These are phyloP conservation scores for Globisporangium perplexum DNA, from an alignment of 352 stramenopile genomes.

Conservation along the genomic window DNA sequence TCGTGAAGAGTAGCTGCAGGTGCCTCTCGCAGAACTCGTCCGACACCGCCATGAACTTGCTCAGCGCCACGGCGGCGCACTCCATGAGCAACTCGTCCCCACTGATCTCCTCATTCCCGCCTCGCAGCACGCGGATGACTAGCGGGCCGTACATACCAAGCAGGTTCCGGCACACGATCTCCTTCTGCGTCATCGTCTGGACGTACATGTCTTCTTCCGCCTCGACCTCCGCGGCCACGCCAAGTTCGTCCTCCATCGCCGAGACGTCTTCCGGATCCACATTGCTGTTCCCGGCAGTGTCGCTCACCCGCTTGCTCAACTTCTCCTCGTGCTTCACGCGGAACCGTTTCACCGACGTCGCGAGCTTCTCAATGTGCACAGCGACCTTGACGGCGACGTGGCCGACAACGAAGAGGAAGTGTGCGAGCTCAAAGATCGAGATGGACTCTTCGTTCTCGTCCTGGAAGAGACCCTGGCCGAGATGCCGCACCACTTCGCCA, in stretches of 20 bases:
- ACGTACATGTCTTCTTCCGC: slow-evolving; percentile 90
- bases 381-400: slow-evolving; percentile 93
- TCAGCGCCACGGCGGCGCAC: slow-evolving; percentile 92
- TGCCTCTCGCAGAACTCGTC: slow-evolving; percentile 94
- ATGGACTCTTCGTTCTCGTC: slow-evolving; percentile 53
- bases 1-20: slow-evolving; percentile 93
- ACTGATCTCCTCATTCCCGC: slow-evolving; percentile 49
- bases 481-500: slow-evolving; percentile 63
- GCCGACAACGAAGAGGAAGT: slow-evolving; percentile 95
- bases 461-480: slow-evolving; percentile 58
- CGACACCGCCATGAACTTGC: slow-evolving; percentile 98
- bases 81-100: slow-evolving; percentile 83
- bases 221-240: slow-evolving; percentile 87
- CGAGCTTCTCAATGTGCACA: slow-evolving; percentile 92
- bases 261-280: slow-evolving; percentile 51
- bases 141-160: slow-evolving; percentile 90
- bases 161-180: slow-evolving; percentile 91
- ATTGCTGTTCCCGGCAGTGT: slow-evolving; percentile 17
- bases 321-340: slow-evolving; percentile 78
- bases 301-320: slow-evolving; percentile 28
- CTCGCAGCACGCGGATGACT: slow-evolving; percentile 82
- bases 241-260: slow-evolving; percentile 92
- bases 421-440: slow-evolving; percentile 69
- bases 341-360: slow-evolving; percentile 77
- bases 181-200: slow-evolving; percentile 88